Evolutionary conservation across 331 rosid species (phyloP).

Genomic region (Arachis monticola): DNA sequence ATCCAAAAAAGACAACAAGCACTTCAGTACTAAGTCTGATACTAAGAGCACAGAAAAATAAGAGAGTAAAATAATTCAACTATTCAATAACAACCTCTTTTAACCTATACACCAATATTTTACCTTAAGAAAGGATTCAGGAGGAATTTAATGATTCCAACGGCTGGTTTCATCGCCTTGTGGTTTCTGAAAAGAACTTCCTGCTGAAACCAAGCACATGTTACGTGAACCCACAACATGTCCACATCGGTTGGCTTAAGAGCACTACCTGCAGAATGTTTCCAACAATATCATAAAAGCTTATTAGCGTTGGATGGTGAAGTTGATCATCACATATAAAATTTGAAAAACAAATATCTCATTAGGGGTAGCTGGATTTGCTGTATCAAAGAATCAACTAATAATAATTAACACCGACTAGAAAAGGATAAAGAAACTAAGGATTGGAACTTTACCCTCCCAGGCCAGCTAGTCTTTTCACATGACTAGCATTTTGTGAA

Average conservation of each 20-base stretch:
- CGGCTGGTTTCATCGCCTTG: constrained; percentile 93
- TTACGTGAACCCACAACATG: constrained; percentile 87
- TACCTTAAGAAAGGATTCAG: constrained; percentile 76
- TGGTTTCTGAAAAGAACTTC: constrained; percentile 78
- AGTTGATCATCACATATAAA: not conserved
- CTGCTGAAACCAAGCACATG: constrained; percentile 97
- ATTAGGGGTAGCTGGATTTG: not conserved
- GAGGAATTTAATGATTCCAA: constrained; percentile 83
- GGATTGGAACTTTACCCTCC: no score
- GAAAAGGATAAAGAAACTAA: no score
- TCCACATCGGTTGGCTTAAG: constrained; percentile 93
- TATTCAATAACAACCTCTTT: not conserved
- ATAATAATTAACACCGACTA: no score
- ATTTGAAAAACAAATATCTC: not conserved
- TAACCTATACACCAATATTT: constrained; percentile 13
- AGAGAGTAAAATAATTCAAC: not conserved
- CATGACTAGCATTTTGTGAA: no score
- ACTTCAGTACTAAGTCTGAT: not conserved
- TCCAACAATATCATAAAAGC: constrained; percentile 29
- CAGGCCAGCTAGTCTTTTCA: no score
- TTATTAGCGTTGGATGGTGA: constrained; percentile 32
- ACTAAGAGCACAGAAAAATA: not conserved
- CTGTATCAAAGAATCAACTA: no score
- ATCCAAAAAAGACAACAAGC: constrained; percentile 36
- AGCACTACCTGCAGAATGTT: constrained; percentile 79